phyloP scores from a whole-genome alignment of 1,139 yeast species.

The Diutina mesorugosa region DNA sequence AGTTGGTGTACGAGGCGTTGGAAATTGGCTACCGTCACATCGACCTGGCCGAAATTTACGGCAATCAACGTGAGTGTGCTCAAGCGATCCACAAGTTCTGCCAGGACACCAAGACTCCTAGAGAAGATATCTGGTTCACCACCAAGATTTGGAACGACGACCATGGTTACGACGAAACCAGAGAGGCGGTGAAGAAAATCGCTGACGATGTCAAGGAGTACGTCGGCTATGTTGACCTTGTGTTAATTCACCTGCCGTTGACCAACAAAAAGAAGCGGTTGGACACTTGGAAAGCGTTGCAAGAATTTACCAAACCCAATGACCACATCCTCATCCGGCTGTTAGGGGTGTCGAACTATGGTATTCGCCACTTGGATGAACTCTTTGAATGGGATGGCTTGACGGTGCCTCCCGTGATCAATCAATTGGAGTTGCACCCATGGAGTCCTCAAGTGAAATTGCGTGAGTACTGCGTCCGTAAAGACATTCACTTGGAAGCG shows the following conservation, averaged over 20 bases:
- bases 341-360: slow-evolving; percentile 2
- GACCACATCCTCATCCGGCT: slow-evolving; percentile 27
- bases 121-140: slow-evolving; percentile 13
- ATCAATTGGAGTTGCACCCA: slow-evolving; percentile 64
- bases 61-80: slow-evolving; percentile 39
- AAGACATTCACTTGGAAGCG: slow-evolving; percentile 33
- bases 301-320: slow-evolving; percentile 26
- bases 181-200: slow-evolving; percentile 32
- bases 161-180: slow-evolving; percentile 48
- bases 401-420: slow-evolving; percentile 42
- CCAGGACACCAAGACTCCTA: slow-evolving; percentile 11
- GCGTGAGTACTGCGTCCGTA: slow-evolving; percentile 34
- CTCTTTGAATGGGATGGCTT: slow-evolving; percentile 17
- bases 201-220: slow-evolving; percentile 17
- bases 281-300: slow-evolving; percentile 50
- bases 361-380: not conserved
- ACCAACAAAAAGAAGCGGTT: slow-evolving; percentile 38
- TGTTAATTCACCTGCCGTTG: slow-evolving; percentile 50
- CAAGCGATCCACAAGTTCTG: slow-evolving; percentile 36
- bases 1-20: slow-evolving; percentile 38
- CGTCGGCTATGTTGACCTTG: slow-evolving; percentile 37
- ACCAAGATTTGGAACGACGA: slow-evolving; percentile 53
- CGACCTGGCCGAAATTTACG: slow-evolving; percentile 47
- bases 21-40: slow-evolving; percentile 58
- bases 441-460: slow-evolving; percentile 63